Evolutionary conservation across 2,329 filamentous ascomycete genomes (phyloP).

Genomic region (Phialophora tarda): DNA sequence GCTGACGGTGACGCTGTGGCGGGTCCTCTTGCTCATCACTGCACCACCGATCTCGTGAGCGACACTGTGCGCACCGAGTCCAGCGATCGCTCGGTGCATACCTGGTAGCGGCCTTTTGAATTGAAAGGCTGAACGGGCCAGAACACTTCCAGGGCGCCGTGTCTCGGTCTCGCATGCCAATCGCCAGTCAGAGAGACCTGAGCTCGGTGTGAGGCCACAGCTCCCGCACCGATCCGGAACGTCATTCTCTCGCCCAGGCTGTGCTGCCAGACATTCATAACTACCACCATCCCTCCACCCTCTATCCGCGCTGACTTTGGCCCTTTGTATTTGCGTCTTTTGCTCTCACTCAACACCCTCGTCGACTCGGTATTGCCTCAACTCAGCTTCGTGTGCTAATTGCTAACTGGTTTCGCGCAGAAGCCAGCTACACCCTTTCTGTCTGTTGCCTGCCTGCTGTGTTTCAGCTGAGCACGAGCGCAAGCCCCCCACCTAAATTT

Average conservation of each 20-base stretch:
- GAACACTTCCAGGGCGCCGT: neutral
- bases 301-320: constrained; percentile 12
- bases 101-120: neutral
- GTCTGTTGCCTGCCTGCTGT: constrained; percentile 3
- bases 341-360: neutral
- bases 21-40: constrained; percentile 11
- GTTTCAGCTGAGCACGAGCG: constrained; percentile 12
- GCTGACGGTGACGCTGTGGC: constrained; percentile 22
- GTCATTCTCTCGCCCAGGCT: constrained; percentile 10
- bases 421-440: neutral
- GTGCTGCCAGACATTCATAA: neutral
- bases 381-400: neutral
- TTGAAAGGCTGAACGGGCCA: neutral
- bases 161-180: constrained; percentile 8
- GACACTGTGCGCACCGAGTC: neutral
- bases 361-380: neutral
- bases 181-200: constrained; percentile 10
- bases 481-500: constrained; percentile 13
- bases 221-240: constrained; percentile 16
- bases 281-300: neutral
- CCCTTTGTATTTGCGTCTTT: neutral
- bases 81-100: neutral
- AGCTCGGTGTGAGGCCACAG: constrained; percentile 12
- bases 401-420: constrained; percentile 1
- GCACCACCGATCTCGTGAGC: constrained; percentile 1